Conservation (phyloP, 2,329 filamentous ascomycete species). For the Fusarium camptoceras region DNA sequence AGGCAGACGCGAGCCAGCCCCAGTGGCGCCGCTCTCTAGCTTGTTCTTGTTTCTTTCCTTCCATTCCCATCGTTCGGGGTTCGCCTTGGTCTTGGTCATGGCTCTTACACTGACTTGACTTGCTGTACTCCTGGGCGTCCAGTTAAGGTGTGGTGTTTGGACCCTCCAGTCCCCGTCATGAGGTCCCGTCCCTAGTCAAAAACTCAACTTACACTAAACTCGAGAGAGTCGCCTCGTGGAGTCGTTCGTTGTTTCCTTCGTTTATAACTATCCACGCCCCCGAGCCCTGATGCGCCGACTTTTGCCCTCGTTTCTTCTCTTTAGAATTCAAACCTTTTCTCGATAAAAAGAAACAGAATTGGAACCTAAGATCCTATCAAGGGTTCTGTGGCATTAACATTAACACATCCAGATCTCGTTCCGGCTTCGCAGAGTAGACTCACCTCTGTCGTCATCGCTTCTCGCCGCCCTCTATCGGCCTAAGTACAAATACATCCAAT, state of each 20-base stretch:
- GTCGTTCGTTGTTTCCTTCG: conserved; percentile 21
- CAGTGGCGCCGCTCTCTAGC: conserved; percentile 37
- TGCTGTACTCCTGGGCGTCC: conserved; percentile 4
- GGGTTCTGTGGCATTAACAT: neutral
- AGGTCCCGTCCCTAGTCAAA: conserved; percentile 32
- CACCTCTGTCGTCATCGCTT: conserved; percentile 37
- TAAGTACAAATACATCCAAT: conserved; percentile 15
- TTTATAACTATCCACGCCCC: conserved; percentile 42
- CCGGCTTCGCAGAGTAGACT: conserved; percentile 16
- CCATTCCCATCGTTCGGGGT: conserved; percentile 34
- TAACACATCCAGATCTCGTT: conserved; percentile 8
- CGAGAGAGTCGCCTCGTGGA: conserved; percentile 33
- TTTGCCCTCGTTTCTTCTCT: conserved; percentile 24
- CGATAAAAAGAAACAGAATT: conserved; percentile 9
- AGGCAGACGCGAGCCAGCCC: conserved; percentile 9
- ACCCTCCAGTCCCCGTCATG: conserved; percentile 41
- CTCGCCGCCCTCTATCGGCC: conserved; percentile 28
- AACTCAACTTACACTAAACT: conserved; percentile 19
- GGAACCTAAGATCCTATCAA: conserved; percentile 23
- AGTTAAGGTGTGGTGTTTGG: conserved; percentile 32
- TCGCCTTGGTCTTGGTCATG: conserved; percentile 29
- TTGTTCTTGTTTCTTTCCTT: conserved; percentile 10
- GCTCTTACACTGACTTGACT: neutral
- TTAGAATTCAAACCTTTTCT: conserved; percentile 24
- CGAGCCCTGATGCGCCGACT: conserved; percentile 31